These are phyloP conservation scores for Musa schizocarpa DNA, from an alignment of 176 grass and related monocot species.

Conservation along the genomic window DNA sequence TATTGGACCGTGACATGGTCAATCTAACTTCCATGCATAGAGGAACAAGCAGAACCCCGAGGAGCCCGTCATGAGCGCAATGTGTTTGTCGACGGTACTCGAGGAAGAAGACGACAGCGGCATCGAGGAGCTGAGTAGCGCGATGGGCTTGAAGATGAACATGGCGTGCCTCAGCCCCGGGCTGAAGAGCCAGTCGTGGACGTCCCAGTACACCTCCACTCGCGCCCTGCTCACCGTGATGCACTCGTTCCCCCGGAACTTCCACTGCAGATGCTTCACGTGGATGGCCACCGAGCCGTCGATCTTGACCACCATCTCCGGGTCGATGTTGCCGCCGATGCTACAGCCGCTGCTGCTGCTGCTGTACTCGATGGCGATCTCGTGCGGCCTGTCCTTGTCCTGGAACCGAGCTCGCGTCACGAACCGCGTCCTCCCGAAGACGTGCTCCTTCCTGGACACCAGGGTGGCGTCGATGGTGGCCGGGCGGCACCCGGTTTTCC, in stretches of 20 bases:
- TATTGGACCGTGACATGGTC: background rate
- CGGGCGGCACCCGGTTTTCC: constrained; percentile 27
- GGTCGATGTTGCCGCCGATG: constrained; percentile 27
- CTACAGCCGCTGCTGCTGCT: constrained; percentile 14
- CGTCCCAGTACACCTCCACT: constrained; percentile 90
- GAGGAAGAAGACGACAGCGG: constrained; percentile 19
- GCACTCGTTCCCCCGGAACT: constrained; percentile 72
- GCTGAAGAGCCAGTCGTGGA: constrained; percentile 88
- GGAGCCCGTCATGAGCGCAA: background rate
- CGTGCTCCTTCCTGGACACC: constrained; percentile 56
- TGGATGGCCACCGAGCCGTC: constrained; percentile 56
- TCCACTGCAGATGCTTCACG: constrained; percentile 93
- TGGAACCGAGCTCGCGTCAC: constrained; percentile 53
- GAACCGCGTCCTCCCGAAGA: constrained; percentile 54
- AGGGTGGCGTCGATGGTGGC: constrained; percentile 33
- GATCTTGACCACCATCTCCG: constrained; percentile 51
- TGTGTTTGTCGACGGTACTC: background rate
- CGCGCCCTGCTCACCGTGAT: constrained; percentile 58
- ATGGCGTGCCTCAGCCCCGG: constrained; percentile 48
- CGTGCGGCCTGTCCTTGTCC: constrained; percentile 44
- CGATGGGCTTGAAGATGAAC: constrained; percentile 69
- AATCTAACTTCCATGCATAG: constrained; percentile 84
- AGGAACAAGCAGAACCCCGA: constrained; percentile 68
- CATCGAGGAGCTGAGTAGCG: constrained; percentile 32
- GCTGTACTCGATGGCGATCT: constrained; percentile 56